Base-by-base conservation (phyloP, 306 rosid genomes). In the Lathyrus oleraceus region DNA sequence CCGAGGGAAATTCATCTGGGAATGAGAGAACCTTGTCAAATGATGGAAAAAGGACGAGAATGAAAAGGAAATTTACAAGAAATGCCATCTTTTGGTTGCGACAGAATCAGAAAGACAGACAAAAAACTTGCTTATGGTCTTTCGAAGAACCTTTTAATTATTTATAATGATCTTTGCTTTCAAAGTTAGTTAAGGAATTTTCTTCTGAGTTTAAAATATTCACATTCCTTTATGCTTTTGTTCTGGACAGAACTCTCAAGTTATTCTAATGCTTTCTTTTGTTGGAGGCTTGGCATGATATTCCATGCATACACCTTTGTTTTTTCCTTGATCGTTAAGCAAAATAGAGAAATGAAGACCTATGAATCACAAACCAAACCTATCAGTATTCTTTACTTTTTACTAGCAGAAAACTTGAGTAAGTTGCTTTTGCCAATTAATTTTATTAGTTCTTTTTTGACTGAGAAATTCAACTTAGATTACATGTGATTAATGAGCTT, bases 221-320 rank as follows among this genome's bases (percentile, higher is more conserved):
- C 72, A 44, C 73, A 67, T 81, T 76, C 57, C 79, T 73, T 84
- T 71, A 66, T 81, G 85, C 86, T 73, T 85, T 84, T 79, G 79
- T 58, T 71, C n/a, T 35, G 11, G 71, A 54, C 83, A 67, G 63
- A 71, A 73, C 81, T 15, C 15, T 21, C 84, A 86, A 73, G 79
- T 85, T 76, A 83, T 83, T 68, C 84, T 8, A 74, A 82, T 90
- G 82, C 96, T 84, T 86, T 85, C 96, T 77, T 84, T 58, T 52
- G 74, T 9, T 27, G 73, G 82, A 74, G 73, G 82, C 45, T 75
- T 54, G 80, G 73, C 71, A 78, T 73, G 70, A 67, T 78, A 85
- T 86, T 88, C 90, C 61, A 56, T 3, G 23, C 70, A 21, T 51
- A 16, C 11, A 27, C 68, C 61, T 45, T 43, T 20, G 40, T n/a